Evolutionary conservation across 2,329 filamentous ascomycete genomes (phyloP), one percentile per base, ranked within the genome.

Genomic region (Trichoderma endophyticum): DNA sequence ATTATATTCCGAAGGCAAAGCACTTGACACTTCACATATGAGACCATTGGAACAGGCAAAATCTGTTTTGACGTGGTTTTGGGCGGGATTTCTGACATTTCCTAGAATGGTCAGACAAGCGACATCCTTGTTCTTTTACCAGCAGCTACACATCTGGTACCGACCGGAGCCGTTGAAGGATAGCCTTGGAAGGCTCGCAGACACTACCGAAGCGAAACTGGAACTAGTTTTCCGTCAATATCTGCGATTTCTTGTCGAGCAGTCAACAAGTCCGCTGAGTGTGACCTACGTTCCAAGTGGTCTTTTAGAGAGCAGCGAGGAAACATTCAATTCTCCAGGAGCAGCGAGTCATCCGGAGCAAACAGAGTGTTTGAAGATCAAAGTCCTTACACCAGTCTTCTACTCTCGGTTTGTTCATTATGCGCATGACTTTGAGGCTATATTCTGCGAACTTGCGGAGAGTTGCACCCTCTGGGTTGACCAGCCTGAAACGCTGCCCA

Each of bases 351-450:
- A 75, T 0, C 68, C 62, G 14, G 65, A 73, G 3, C 51, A 68
- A 3, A 72, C 73, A 3, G 80, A 84, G 26, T 79, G 84, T 0
- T 26, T 92, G 6, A 86, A 87, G 57, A 81, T 93, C 62, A 86
- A 85, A 68, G 82, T 93, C 5, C 79, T 91, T 24, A 91, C 89
- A 0, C 91, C 91, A 1, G 83, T 82, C 0, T 93, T 93, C 77
- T 93, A 93, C 81, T 85, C 87, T 14, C 86, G 90, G 32, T 89
- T 93, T 62, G 84, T 90, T 0, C 85, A 87, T 74, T 92, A 93
- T 76, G 83, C 87, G 0, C 85, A 91, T 76, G 87, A 88, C 26
- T 84, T 88, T 21, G 88, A 91, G 75, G 89, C 88, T 1, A 82
- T 92, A 34, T 87, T 90, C 70, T 84, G 85, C 72, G 90, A 92